Evolutionary conservation across 805 yeast species (phyloP).

Genomic region (Clavispora phyllophila): DNA sequence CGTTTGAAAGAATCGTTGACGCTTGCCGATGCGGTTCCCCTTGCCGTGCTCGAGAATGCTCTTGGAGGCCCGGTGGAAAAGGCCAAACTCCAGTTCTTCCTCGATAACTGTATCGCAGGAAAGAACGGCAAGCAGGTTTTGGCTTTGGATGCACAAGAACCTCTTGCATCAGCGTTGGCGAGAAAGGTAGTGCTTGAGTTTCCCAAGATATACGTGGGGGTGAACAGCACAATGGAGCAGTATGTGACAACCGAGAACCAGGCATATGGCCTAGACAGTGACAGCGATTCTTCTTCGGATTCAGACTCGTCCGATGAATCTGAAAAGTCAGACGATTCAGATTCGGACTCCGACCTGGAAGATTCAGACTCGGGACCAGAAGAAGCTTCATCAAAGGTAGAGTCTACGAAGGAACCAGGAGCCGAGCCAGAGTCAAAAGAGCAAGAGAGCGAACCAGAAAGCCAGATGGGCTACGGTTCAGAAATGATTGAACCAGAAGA

Average conservation of each 20-base stretch:
- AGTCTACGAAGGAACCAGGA: neutral
- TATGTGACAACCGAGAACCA: constrained; percentile 20
- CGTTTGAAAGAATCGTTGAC: constrained; percentile 34
- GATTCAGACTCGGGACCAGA: constrained; percentile 29
- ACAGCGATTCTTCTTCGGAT: neutral
- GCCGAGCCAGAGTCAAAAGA: neutral
- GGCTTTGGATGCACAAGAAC: constrained; percentile 25
- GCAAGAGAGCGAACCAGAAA: no score
- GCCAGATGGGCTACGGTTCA: no score
- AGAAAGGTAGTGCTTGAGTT: constrained; percentile 67
- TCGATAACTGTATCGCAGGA: constrained; percentile 27
- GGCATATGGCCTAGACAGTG: constrained; percentile 8
- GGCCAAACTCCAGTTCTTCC: constrained; percentile 25
- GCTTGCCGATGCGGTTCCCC: constrained; percentile 39
- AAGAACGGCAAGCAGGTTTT: constrained; percentile 21
- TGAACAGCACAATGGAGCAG: constrained; percentile 16
- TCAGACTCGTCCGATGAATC: constrained; percentile 3
- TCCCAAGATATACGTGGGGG: constrained; percentile 59
- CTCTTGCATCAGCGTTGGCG: constrained; percentile 46
- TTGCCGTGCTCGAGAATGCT: constrained; percentile 23
- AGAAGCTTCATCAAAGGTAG: constrained; percentile 25
- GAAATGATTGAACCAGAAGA: no score
- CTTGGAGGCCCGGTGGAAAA: constrained; percentile 16
- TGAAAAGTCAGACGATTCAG: neutral
- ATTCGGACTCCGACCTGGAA: constrained; percentile 10